Conservation (phyloP, 345 rosid genomes). For the Eucalyptus melliodora region DNA sequence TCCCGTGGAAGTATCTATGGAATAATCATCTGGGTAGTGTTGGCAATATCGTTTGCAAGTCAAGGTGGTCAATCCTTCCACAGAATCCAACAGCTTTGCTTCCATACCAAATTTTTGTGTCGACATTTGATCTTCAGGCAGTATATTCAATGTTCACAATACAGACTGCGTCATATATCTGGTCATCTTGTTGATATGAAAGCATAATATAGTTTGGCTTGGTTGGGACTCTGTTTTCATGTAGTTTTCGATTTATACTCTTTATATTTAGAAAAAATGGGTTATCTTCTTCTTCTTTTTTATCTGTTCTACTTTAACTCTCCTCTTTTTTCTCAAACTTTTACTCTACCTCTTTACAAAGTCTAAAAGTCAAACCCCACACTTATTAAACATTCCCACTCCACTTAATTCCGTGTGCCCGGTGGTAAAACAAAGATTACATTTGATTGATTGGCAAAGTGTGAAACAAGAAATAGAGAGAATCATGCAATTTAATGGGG, state of each 20-base stretch:
- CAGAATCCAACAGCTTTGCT: background rate
- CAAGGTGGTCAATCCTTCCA: background rate
- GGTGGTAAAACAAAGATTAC: background rate
- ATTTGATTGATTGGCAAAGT: accelerated
- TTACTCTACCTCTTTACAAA: accelerated
- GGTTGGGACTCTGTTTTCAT: background rate
- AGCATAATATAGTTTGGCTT: background rate
- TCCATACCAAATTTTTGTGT: background rate
- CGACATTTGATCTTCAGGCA: background rate
- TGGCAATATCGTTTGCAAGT: background rate
- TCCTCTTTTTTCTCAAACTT: background rate
- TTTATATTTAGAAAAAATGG: background rate
- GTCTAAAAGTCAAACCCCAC: background rate
- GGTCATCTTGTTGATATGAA: background rate
- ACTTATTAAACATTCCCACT: background rate
- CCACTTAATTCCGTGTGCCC: background rate
- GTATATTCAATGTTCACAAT: background rate
- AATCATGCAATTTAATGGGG: background rate
- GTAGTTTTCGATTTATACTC: background rate
- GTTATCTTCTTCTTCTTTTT: background rate
- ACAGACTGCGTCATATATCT: background rate
- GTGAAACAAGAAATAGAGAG: background rate
- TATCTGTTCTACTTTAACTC: accelerated
- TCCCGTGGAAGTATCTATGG: background rate
- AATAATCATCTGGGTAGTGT: background rate